phyloP scores from a whole-genome alignment of 108 stramenopile species.

The Nitzschia sp. region DNA sequence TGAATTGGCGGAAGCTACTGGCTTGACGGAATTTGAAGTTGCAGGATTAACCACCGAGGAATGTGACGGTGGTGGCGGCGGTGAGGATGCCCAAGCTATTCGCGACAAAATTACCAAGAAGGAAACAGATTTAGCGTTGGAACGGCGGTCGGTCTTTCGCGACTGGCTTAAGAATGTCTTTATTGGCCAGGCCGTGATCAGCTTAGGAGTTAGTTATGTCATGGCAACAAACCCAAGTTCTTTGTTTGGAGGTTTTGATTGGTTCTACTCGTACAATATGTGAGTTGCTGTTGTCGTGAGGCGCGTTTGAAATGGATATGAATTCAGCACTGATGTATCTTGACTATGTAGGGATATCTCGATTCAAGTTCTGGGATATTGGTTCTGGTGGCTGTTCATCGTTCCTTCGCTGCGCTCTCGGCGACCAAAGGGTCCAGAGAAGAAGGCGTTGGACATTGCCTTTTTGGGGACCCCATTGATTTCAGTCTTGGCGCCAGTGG shows the following conservation, averaged over 20 bases:
- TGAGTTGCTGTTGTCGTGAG: no score
- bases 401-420: slow-evolving; percentile 90
- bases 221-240: slow-evolving; percentile 83
- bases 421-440: slow-evolving; percentile 86
- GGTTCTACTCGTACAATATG: slow-evolving; percentile 63
- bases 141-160: slow-evolving; percentile 92
- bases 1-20: slow-evolving; percentile 64
- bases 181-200: slow-evolving; percentile 86
- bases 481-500: slow-evolving; percentile 82
- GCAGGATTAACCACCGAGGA: slow-evolving; percentile 40
- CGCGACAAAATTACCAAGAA: slow-evolving; percentile 83
- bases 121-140: slow-evolving; percentile 74
- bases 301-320: no score
- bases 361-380: slow-evolving; percentile 92
- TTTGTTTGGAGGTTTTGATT: slow-evolving; percentile 72
- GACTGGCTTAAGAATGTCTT: slow-evolving; percentile 96
- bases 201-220: slow-evolving; percentile 76
- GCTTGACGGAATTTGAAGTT: slow-evolving; percentile 29
- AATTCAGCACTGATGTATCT: no score
- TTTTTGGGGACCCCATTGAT: slow-evolving; percentile 91
- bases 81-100: slow-evolving; percentile 62
- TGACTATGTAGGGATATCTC: slow-evolving; percentile 88
- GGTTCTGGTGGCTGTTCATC: slow-evolving; percentile 98
- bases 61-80: slow-evolving; percentile 71
- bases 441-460: slow-evolving; percentile 93